Conservation (phyloP, 2,329 filamentous ascomycete genomes). For the Madurella mycetomatis region DNA sequence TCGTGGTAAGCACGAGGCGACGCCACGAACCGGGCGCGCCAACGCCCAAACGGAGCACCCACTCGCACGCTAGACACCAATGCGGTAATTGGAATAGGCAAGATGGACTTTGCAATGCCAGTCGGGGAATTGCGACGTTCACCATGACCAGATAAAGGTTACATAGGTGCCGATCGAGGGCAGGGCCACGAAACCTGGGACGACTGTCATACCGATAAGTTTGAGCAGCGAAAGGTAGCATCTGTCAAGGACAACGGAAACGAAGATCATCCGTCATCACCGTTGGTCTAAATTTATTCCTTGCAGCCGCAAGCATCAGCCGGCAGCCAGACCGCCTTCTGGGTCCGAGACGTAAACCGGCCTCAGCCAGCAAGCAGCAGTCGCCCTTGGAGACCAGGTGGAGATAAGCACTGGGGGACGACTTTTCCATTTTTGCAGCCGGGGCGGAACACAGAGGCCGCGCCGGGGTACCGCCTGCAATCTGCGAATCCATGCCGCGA, state of each 20-base stretch:
- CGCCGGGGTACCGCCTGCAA: slow-evolving; percentile 7
- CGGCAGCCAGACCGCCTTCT: background rate
- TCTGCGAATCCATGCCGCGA: slow-evolving; percentile 17
- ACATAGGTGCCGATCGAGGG: too few relatives aligned
- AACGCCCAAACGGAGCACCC: background rate
- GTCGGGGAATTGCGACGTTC: too few relatives aligned
- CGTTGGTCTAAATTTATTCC: slow-evolving; percentile 5
- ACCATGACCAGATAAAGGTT: too few relatives aligned
- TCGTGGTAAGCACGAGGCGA: background rate
- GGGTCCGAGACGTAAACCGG: background rate
- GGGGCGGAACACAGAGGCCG: slow-evolving; percentile 9
- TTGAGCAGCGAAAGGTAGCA: too few relatives aligned
- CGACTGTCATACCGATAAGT: too few relatives aligned
- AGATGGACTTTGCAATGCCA: too few relatives aligned
- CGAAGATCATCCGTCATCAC: background rate
- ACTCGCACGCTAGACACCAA: background rate
- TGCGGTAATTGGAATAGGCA: too few relatives aligned
- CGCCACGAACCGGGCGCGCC: background rate
- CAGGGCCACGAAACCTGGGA: too few relatives aligned
- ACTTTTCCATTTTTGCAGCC: slow-evolving; percentile 12
- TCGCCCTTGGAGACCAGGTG: background rate
- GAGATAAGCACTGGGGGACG: background rate
- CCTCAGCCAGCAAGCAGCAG: background rate
- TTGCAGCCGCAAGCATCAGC: background rate
- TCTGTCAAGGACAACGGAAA: too few relatives aligned